These are phyloP conservation scores for Aspergillus unguis DNA, from an alignment of 2,329 filamentous ascomycete species.

Conservation along the genomic window DNA sequence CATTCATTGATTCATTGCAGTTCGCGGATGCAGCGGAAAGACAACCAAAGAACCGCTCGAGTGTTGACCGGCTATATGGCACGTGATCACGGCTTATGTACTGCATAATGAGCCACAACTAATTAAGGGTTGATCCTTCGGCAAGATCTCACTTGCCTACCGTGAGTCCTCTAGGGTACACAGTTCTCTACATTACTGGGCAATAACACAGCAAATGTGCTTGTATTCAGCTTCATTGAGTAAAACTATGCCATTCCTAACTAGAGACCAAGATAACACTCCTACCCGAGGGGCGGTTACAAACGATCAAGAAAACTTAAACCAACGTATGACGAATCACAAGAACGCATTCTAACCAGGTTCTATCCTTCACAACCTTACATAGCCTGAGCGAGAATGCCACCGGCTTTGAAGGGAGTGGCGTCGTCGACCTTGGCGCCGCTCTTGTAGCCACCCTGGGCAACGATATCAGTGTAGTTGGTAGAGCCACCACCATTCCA, in stretches of 20 bases:
- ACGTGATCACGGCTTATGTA: too few species aligned
- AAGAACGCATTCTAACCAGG: background rate
- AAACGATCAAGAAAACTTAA: slow-evolving; percentile 6
- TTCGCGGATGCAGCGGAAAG: too few species aligned
- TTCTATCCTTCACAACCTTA: background rate
- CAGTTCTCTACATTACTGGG: background rate
- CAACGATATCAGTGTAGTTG: slow-evolving; percentile 84
- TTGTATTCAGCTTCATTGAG: slow-evolving; percentile 2
- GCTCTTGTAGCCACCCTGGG: slow-evolving; percentile 66
- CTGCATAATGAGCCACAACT: too few species aligned
- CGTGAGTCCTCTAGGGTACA: background rate
- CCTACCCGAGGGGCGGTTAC: slow-evolving; percentile 3
- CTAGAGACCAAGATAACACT: slow-evolving; percentile 11
- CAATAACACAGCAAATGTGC: background rate
- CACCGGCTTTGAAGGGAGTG: slow-evolving; percentile 10
- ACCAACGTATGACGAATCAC: background rate
- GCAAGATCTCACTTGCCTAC: background rate
- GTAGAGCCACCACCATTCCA: slow-evolving; percentile 96
- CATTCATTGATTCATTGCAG: too few species aligned
- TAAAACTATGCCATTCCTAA: slow-evolving; percentile 5
- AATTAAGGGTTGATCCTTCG: background rate
- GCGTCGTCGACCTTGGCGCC: slow-evolving; percentile 2
- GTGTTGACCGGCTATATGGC: too few species aligned
- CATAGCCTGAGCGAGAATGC: slow-evolving; percentile 13
- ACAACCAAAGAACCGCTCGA: too few species aligned